Conservation (phyloP, 1,139 yeast genomes). For the Geotrichum histeridarum region DNA sequence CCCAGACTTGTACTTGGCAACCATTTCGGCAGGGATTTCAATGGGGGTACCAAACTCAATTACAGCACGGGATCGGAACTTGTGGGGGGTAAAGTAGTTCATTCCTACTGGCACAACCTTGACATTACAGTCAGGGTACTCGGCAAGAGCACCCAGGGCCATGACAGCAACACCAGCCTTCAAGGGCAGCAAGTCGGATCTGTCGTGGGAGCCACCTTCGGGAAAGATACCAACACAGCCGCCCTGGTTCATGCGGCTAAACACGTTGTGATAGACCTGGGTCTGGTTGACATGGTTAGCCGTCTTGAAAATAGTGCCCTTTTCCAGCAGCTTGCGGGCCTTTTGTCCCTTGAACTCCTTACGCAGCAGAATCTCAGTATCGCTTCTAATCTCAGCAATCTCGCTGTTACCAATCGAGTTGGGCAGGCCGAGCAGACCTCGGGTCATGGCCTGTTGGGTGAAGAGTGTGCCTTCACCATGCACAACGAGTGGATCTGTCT, state of each 20-base stretch:
- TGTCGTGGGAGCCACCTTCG: slow-evolving; percentile 95
- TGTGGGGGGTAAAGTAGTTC: slow-evolving; percentile 95
- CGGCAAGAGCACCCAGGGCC: slow-evolving; percentile 89
- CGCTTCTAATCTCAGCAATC: slow-evolving; percentile 62
- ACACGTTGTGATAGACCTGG: slow-evolving; percentile 73
- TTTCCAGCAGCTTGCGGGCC: slow-evolving; percentile 37
- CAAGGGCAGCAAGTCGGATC: slow-evolving; percentile 82
- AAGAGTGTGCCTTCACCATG: slow-evolving; percentile 67
- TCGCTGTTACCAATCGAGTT: slow-evolving; percentile 74
- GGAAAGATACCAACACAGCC: slow-evolving; percentile 94
- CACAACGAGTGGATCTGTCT: slow-evolving; percentile 43
- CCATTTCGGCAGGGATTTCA: slow-evolving; percentile 58
- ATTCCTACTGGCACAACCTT: slow-evolving; percentile 93
- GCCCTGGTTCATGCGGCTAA: slow-evolving; percentile 71
- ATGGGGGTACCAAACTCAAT: slow-evolving; percentile 91
- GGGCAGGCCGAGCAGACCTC: slow-evolving; percentile 75
- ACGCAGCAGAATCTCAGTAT: slow-evolving; percentile 63
- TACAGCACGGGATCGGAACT: slow-evolving; percentile 90
- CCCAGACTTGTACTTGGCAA: slow-evolving; percentile 52
- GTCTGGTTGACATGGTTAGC: slow-evolving; percentile 86
- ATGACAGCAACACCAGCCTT: slow-evolving; percentile 97
- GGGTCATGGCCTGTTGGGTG: slow-evolving; percentile 56
- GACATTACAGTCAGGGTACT: slow-evolving; percentile 61
- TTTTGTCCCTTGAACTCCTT: slow-evolving; percentile 63
- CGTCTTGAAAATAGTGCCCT: slow-evolving; percentile 59